These are phyloP conservation scores for Elaeis oleifera DNA, from an alignment of 202 grass and related monocot species.

Conservation along the genomic window DNA sequence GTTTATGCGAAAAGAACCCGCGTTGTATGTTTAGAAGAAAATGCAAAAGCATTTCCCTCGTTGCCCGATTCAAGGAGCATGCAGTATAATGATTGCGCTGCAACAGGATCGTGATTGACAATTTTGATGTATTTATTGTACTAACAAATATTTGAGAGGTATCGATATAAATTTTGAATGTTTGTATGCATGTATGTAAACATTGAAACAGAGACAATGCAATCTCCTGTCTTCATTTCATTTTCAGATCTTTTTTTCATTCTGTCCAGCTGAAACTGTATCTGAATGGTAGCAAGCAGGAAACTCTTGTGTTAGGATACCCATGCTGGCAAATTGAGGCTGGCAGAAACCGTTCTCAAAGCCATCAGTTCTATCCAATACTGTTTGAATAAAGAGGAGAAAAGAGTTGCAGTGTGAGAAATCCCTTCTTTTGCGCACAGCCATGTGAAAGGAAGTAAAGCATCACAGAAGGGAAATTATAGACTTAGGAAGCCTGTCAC, in stretches of 20 bases:
- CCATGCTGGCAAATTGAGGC: constrained; percentile 38
- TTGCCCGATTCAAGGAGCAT: no score
- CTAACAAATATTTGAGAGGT: no score
- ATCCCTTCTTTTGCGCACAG: constrained; percentile 18
- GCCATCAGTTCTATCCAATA: constrained; percentile 41
- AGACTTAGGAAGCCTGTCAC: constrained; percentile 56
- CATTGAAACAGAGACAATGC: constrained; percentile 20
- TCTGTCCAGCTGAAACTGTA: constrained; percentile 22
- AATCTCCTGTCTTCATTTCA: constrained; percentile 21
- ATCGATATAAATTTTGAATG: no score
- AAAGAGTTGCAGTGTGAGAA: constrained; percentile 25
- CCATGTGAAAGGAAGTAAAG: constrained; percentile 27
- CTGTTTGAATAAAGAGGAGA: constrained; percentile 69
- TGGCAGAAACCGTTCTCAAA: constrained; percentile 50
- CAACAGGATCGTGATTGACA: no score
- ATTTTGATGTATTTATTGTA: no score
- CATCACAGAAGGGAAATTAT: constrained; percentile 43
- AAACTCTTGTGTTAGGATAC: constrained; percentile 37
- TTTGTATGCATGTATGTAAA: background rate
- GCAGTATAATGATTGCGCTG: no score
- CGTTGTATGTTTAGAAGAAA: no score
- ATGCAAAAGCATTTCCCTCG: no score
- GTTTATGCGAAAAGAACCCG: no score
- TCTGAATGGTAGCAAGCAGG: constrained; percentile 17
- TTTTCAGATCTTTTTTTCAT: constrained; percentile 6